These are phyloP conservation scores for Aspergillus ruber DNA, from an alignment of 2,329 filamentous ascomycete species.

Conservation along the genomic window DNA sequence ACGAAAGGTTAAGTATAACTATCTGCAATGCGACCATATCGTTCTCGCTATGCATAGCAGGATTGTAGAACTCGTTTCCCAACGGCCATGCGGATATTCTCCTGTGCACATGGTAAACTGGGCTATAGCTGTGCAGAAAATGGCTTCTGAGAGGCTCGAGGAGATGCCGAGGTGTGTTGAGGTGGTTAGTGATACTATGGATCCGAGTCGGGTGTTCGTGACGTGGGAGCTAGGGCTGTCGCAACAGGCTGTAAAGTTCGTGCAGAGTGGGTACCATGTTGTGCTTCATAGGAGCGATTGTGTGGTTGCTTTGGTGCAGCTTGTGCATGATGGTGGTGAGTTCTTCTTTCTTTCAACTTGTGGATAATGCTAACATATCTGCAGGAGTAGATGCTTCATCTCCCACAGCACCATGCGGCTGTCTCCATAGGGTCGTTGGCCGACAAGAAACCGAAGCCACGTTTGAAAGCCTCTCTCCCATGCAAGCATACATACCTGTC, in stretches of 20 bases:
- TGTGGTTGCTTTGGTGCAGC: not conserved
- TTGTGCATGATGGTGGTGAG: not conserved
- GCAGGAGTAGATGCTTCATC: not conserved
- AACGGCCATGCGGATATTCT: not conserved
- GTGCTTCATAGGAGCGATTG: not conserved
- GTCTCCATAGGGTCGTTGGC: not conserved
- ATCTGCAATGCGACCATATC: not conserved
- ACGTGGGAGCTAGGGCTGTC: not conserved
- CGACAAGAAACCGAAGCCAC: not conserved
- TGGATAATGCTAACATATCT: not conserved
- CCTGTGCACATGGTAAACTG: not conserved
- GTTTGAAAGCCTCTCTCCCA: not conserved
- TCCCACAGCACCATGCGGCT: not conserved
- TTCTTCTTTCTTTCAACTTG: too few species aligned
- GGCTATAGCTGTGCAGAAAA: not conserved
- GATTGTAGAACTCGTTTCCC: not conserved
- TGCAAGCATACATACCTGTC: not conserved
- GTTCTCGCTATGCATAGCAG: not conserved
- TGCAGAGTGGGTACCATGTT: not conserved
- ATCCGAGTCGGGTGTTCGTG: not conserved
- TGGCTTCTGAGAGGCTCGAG: not conserved
- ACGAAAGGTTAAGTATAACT: not conserved
- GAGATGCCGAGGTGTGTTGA: not conserved
- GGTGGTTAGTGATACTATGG: not conserved
- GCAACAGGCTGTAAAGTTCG: not conserved